Percentiles rank a stretch among this genome's conserved stretches.
These are phyloP conservation scores for Blastocystis sp. DNA, from an alignment of 352 stramenopile species.

Conservation along the genomic window DNA sequence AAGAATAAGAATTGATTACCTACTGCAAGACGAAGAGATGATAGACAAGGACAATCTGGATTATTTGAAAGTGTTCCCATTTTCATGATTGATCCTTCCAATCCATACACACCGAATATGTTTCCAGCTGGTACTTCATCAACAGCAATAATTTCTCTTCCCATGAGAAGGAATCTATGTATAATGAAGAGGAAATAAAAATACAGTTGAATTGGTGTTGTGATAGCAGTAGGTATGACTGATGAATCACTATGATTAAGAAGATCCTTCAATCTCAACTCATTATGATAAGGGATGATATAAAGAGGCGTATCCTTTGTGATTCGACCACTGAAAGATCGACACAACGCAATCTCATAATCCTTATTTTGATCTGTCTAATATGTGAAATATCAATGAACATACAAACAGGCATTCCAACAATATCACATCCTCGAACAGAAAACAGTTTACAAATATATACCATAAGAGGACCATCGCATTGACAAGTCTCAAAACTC, in stretches of 20 bases:
- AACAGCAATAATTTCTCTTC: constrained; percentile 72
- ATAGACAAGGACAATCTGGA: constrained; percentile 73
- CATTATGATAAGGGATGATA: background rate
- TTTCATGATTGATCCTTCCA: constrained; percentile 77
- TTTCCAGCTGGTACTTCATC: constrained; percentile 74
- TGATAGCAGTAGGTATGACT: background rate
- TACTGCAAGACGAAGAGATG: constrained; percentile 74
- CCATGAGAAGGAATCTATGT: constrained; percentile 69
- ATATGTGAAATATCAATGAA: background rate
- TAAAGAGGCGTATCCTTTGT: background rate
- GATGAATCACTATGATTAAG: background rate
- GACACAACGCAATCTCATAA: constrained; percentile 48
- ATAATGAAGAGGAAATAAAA: background rate
- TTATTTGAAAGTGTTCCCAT: constrained; percentile 67
- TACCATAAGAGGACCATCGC: constrained; percentile 19
- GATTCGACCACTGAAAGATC: constrained; percentile 29
- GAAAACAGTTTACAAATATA: constrained; percentile 52
- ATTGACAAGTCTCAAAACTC: background rate
- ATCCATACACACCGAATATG: constrained; percentile 75
- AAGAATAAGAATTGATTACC: background rate
- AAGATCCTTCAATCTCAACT: background rate
- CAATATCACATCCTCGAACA: constrained; percentile 14
- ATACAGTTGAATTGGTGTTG: constrained; percentile 13
- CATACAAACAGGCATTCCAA: background rate
- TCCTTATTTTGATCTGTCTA: background rate